Percentiles rank a stretch among this genome's conserved stretches.
Evolutionary conservation across 345 rosid species (phyloP).

Genomic region (Tarenaya hassleriana): DNA sequence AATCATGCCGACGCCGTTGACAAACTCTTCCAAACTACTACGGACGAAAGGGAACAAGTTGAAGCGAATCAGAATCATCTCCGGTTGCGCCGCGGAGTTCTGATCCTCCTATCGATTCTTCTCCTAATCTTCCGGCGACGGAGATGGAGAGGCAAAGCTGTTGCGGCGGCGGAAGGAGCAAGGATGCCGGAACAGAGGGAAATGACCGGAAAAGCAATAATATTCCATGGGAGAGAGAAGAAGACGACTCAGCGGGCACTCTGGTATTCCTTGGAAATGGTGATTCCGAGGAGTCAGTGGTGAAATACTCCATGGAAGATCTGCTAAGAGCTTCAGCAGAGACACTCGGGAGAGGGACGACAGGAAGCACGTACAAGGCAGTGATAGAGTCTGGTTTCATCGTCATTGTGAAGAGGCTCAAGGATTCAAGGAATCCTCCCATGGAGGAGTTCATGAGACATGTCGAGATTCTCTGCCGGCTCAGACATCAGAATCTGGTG

Average conservation of each 20-base stretch:
- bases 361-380: slow-evolving; percentile 94
- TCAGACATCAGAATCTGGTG: slow-evolving; percentile 75
- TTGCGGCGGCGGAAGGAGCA: slow-evolving; percentile 20
- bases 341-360: slow-evolving; percentile 79
- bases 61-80: slow-evolving; percentile 34
- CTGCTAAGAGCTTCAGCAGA: slow-evolving; percentile 82
- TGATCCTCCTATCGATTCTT: slow-evolving; percentile 22
- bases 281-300: slow-evolving; percentile 25
- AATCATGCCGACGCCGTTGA: slow-evolving; percentile 19
- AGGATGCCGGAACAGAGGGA: slow-evolving; percentile 7
- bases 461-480: slow-evolving; percentile 65
- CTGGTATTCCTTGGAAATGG: slow-evolving; percentile 72
- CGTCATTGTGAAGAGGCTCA: slow-evolving; percentile 84
- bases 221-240: slow-evolving; percentile 59
- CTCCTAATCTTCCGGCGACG: slow-evolving; percentile 15
- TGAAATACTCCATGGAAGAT: slow-evolving; percentile 76
- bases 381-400: slow-evolving; percentile 92
- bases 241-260: slow-evolving; percentile 51
- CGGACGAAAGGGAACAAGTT: slow-evolving; percentile 17
- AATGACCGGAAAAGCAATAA: slow-evolving; percentile 31
- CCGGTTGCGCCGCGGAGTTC: slow-evolving; percentile 30
- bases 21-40: neutral
- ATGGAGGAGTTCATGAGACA: slow-evolving; percentile 68
- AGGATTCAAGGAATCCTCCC: slow-evolving; percentile 70
- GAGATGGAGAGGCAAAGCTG: slow-evolving; percentile 21